These are phyloP conservation scores for Primulina eburnea DNA, from an alignment of 257 asterid genomes.

Conservation along the genomic window DNA sequence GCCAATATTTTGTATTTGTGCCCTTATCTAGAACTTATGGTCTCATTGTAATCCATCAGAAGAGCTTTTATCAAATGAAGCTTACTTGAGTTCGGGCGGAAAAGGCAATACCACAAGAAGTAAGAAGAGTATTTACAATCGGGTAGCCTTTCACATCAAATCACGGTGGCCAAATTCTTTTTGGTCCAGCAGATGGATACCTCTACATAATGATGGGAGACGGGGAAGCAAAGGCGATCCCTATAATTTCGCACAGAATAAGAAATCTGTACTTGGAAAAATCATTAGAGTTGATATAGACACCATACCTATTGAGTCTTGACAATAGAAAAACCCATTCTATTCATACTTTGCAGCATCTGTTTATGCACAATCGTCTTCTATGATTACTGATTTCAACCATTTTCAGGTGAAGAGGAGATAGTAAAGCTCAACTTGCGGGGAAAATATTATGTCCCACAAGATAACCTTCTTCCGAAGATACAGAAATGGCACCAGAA, in stretches of 20 bases:
- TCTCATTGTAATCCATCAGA: not conserved
- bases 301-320: conserved; percentile 64
- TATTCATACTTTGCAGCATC: no score
- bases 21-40: no score
- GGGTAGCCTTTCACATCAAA: conserved; percentile 64
- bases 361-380: no score
- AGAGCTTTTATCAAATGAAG: not conserved
- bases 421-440: conserved; percentile 51
- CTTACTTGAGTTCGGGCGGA: conserved; percentile 38
- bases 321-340: not conserved
- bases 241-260: conserved; percentile 74
- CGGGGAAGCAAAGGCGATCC: conserved; percentile 89
- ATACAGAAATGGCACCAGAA: conserved; percentile 58
- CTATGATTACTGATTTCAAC: not conserved
- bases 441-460: conserved; percentile 82
- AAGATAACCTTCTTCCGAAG: conserved; percentile 68
- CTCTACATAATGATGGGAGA: conserved; percentile 83
- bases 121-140: conserved; percentile 72
- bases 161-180: conserved; percentile 90
- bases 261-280: conserved; percentile 84
- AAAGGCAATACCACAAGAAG: conserved; percentile 58
- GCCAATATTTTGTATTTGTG: no score
- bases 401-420: conserved; percentile 52
- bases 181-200: conserved; percentile 80
- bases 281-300: conserved; percentile 74